Conservation (phyloP, 441 rosid species). For the Brassica hybrid region DNA sequence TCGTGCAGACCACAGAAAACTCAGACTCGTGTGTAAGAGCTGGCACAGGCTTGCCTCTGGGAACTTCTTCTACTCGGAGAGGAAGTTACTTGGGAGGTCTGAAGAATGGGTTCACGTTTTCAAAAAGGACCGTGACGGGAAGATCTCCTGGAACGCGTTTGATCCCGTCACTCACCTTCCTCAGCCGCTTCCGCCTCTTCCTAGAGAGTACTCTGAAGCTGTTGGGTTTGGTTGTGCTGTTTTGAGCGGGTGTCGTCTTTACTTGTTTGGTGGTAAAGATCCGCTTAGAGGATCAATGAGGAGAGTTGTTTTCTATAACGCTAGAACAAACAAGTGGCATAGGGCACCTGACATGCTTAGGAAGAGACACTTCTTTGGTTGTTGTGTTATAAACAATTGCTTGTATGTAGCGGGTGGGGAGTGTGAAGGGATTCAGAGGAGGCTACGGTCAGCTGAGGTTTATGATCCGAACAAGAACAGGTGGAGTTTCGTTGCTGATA, state of each 20-base stretch:
- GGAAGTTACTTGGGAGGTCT: conserved; percentile 75
- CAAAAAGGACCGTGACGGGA: conserved; percentile 86
- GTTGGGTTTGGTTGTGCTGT: conserved; percentile 96
- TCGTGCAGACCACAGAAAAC: conserved; percentile 82
- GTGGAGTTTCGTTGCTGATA: conserved; percentile 86
- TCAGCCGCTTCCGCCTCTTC: conserved; percentile 96
- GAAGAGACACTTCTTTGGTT: conserved; percentile 88
- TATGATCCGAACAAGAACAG: conserved; percentile 82
- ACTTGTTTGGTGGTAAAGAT: conserved; percentile 91
- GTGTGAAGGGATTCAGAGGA: conserved; percentile 86
- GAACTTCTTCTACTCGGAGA: conserved; percentile 73
- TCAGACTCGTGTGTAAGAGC: conserved; percentile 81
- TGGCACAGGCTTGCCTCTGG: conserved; percentile 80
- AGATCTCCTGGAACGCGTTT: conserved; percentile 86
- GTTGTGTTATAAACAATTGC: conserved; percentile 84
- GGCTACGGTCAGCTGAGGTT: conserved; percentile 88
- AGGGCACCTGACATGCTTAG: conserved; percentile 92
- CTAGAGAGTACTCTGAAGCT: conserved; percentile 83
- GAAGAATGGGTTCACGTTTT: conserved; percentile 96
- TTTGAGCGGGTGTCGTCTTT: conserved; percentile 81
- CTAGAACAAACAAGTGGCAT: conserved; percentile 89
- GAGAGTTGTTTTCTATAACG: conserved; percentile 81
- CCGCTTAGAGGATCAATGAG: conserved; percentile 85
- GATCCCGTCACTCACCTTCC: conserved; percentile 77
- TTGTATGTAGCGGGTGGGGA: conserved; percentile 94